Evolutionary conservation across 2,329 filamentous ascomycete genomes (phyloP).

Genomic region (Hymenoscyphus occultus): DNA sequence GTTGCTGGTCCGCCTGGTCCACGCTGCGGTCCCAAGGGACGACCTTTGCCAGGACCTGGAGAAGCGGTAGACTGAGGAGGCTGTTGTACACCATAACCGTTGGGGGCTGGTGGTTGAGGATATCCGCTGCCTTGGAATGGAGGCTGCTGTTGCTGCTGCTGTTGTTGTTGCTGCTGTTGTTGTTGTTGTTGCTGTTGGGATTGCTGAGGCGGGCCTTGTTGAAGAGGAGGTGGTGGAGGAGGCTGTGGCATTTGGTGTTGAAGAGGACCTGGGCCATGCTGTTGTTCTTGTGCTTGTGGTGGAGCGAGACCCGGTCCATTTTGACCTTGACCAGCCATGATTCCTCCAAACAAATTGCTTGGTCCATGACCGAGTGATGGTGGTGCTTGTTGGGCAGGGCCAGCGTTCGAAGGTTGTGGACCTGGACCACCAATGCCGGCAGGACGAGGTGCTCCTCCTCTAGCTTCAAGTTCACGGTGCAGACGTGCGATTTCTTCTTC

Average conservation of each 20-base stretch:
- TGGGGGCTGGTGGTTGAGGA: constrained; percentile 52
- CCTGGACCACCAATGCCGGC: constrained; percentile 66
- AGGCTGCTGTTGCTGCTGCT: constrained; percentile 39
- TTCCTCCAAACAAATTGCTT: constrained; percentile 89
- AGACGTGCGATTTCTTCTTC: constrained; percentile 86
- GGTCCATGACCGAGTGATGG: constrained; percentile 82
- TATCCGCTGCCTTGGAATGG: constrained; percentile 63
- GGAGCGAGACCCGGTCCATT: constrained; percentile 80
- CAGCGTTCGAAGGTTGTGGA: constrained; percentile 64
- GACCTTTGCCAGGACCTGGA: constrained; percentile 74
- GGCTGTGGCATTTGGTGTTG: constrained; percentile 70
- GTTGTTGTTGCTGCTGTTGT: constrained; percentile 10
- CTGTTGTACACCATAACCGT: constrained; percentile 72
- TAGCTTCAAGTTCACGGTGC: constrained; percentile 79
- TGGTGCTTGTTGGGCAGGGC: constrained; percentile 79
- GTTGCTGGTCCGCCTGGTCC: constrained; percentile 74
- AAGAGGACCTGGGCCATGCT: constrained; percentile 56
- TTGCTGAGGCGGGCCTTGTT: constrained; percentile 44
- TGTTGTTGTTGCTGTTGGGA: constrained; percentile 44
- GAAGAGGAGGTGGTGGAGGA: constrained; percentile 52
- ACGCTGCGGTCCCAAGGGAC: constrained; percentile 53
- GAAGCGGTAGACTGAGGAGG: constrained; percentile 82
- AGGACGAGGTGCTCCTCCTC: constrained; percentile 60
- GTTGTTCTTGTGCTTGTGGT: constrained; percentile 55
- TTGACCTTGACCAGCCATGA: constrained; percentile 88